Conservation (phyloP, 1,284 basidiomycete species). For the Malassezia sp. region DNA sequence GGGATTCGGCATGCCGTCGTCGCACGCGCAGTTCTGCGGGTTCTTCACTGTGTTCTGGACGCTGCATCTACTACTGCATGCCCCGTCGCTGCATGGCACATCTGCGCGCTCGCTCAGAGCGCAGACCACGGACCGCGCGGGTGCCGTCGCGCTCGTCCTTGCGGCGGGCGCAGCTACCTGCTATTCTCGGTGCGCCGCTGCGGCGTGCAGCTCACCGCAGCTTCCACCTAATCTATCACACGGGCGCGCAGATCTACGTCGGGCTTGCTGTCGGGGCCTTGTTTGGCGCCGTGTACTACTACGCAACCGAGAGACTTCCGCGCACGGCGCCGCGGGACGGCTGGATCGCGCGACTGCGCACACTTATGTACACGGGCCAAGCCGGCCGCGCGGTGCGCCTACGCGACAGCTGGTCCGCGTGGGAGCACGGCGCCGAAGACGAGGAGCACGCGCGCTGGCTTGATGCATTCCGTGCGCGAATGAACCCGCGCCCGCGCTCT, state of each 20-base stretch:
- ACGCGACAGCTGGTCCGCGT: constrained; percentile 68
- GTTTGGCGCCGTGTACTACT: constrained; percentile 56
- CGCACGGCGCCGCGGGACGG: constrained; percentile 19
- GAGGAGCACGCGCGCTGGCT: constrained; percentile 59
- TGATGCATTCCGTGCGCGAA: constrained; percentile 18
- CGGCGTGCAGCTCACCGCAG: constrained; percentile 47
- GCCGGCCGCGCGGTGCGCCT: constrained; percentile 56
- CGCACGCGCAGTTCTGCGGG: constrained; percentile 77
- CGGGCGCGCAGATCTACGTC: constrained; percentile 60
- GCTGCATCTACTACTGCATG: constrained; percentile 61
- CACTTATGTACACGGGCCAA: background rate
- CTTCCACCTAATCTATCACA: constrained; percentile 64
- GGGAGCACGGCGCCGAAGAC: constrained; percentile 60
- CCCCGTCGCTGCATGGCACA: constrained; percentile 54
- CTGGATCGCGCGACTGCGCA: background rate
- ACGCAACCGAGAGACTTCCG: constrained; percentile 56
- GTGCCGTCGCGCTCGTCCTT: constrained; percentile 53
- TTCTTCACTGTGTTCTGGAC: constrained; percentile 68
- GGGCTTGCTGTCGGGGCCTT: constrained; percentile 59
- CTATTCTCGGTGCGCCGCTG: constrained; percentile 55
- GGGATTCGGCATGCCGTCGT: constrained; percentile 77
- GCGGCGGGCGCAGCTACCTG: constrained; percentile 59
- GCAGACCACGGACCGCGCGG: constrained; percentile 25
- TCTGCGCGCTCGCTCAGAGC: constrained; percentile 21
- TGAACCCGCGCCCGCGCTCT: constrained; percentile 17